A percentile compares a stretch with the other conserved stretches of the same genome.
phyloP scores from a whole-genome alignment of 805 yeast genomes.

The Candida xiaguanensis region DNA sequence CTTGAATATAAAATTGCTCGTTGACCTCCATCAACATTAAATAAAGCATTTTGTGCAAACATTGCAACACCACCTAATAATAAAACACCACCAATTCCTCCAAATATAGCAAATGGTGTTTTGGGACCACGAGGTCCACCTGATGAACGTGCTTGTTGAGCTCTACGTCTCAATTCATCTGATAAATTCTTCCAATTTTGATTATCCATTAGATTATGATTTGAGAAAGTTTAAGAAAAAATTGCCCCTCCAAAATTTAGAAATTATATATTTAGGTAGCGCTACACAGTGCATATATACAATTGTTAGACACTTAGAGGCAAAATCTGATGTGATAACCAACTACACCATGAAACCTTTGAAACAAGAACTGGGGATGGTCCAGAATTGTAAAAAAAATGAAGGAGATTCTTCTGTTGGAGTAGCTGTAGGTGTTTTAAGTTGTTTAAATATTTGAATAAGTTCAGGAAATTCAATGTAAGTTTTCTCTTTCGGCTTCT shows the following conservation, averaged over 20 bases:
- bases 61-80: slow-evolving; percentile 38
- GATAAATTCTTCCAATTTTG: slow-evolving; percentile 40
- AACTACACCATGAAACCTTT: no score
- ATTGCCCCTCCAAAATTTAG: background rate
- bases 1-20: slow-evolving; percentile 94
- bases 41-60: slow-evolving; percentile 42
- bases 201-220: slow-evolving; percentile 44
- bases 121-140: slow-evolving; percentile 19
- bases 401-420: background rate
- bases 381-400: background rate
- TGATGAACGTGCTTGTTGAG: slow-evolving; percentile 22
- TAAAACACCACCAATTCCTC: slow-evolving; percentile 41
- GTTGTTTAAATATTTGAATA: background rate
- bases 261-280: background rate
- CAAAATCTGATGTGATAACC: no score
- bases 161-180: slow-evolving; percentile 40
- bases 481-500: background rate
- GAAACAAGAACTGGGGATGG: no score
- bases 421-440: background rate
- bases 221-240: background rate
- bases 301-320: no score
- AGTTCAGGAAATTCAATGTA: background rate
- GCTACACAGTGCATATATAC: no score
- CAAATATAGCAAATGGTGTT: slow-evolving; percentile 35
- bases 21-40: slow-evolving; percentile 95